These are phyloP conservation scores for Kwoniella heveanensis DNA, from an alignment of 768 basidiomycete species.

Conservation along the genomic window DNA sequence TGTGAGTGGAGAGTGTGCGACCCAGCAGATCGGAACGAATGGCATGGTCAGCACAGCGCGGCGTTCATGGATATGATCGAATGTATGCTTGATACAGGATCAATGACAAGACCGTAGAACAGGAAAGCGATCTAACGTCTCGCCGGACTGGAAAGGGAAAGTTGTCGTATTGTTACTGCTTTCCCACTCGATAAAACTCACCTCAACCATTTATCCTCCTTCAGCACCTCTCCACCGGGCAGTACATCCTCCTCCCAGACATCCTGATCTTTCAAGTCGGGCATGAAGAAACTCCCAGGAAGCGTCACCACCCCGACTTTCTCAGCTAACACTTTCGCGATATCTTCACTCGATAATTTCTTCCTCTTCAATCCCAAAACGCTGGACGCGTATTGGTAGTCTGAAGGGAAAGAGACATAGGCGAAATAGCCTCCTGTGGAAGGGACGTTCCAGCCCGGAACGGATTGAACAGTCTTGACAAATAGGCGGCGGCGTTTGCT, in stretches of 20 bases:
- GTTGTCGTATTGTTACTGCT: too few species aligned
- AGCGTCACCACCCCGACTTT: conserved; percentile 69
- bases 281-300: conserved; percentile 68
- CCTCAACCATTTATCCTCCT: conserved; percentile 66
- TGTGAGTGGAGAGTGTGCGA: conserved; percentile 30
- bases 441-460: conserved; percentile 65
- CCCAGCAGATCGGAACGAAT: too few species aligned
- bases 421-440: conserved; percentile 76
- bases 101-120: background rate
- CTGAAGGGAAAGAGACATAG: conserved; percentile 62
- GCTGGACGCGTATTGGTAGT: conserved; percentile 18
- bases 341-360: conserved; percentile 59
- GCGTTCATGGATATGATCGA: too few species aligned
- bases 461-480: conserved; percentile 58
- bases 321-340: conserved; percentile 65
- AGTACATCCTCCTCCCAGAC: conserved; percentile 38
- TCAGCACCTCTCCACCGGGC: conserved; percentile 45
- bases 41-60: too few species aligned
- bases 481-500: conserved; percentile 65
- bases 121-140: background rate
- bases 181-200: conserved; percentile 37
- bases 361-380: conserved; percentile 30
- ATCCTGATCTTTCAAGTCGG: conserved; percentile 33
- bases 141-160: too few species aligned
- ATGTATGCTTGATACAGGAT: too few species aligned